Percentiles rank a stretch among this genome's conserved stretches.
Conservation (phyloP, 148 eudicot genomes). For the Camellia granthamiana region DNA sequence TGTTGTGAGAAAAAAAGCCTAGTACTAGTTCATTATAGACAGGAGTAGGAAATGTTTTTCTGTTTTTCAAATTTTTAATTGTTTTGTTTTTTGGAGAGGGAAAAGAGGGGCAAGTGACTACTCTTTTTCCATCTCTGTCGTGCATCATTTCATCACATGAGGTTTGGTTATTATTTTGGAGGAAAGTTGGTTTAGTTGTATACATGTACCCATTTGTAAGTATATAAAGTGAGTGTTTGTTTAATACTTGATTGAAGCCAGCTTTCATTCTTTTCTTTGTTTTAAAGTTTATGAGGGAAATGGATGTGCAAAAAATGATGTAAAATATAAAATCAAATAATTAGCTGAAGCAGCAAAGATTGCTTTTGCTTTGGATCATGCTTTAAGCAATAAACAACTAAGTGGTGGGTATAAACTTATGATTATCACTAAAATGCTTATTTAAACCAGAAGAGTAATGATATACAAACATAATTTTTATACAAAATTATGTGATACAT, state of each 20-base stretch:
- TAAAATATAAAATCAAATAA: not conserved
- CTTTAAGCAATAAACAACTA: constrained; percentile 32
- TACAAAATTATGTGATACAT: too few species aligned
- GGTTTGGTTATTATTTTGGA: constrained; percentile 28
- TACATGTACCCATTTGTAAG: constrained; percentile 26
- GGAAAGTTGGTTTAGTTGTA: constrained; percentile 29
- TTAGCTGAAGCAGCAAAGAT: constrained; percentile 18
- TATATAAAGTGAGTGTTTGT: constrained; percentile 21
- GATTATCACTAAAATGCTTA: not conserved
- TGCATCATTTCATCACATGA: constrained; percentile 24
- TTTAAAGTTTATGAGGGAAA: not conserved
- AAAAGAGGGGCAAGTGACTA: constrained; percentile 27
- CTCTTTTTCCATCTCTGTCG: constrained; percentile 17
- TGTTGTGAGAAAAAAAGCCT: constrained; percentile 14
- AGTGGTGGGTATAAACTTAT: constrained; percentile 11
- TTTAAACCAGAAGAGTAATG: too few species aligned
- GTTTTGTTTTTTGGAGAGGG: constrained; percentile 7
- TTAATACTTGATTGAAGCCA: not conserved
- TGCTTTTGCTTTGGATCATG: constrained; percentile 29
- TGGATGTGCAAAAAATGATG: not conserved
- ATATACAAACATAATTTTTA: too few species aligned
- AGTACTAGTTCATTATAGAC: constrained; percentile 19
- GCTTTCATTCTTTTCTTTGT: not conserved
- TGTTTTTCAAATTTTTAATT: not conserved
- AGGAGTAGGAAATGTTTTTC: constrained; percentile 9